phyloP scores from a whole-genome alignment of 1,284 basidiomycete genomes.

The Cystobasidium sp. region DNA sequence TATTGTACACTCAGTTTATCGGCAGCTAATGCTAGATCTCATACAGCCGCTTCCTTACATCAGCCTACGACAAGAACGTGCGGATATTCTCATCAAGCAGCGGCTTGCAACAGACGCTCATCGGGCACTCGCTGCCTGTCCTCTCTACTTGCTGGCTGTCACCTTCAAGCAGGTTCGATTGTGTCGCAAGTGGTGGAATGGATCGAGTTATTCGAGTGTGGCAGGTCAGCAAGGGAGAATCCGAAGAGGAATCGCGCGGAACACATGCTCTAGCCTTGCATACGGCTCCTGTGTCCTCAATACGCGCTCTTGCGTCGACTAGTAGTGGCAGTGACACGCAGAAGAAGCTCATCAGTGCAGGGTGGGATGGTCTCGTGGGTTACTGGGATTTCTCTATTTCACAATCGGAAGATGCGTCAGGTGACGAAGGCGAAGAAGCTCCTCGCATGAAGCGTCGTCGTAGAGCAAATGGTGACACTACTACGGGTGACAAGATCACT shows the following conservation, averaged over 20 bases:
- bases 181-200: conserved; percentile 75
- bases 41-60: conserved; percentile 55
- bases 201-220: conserved; percentile 67
- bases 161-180: conserved; percentile 56
- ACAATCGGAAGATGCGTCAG: conserved; percentile 66
- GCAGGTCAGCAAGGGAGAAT: conserved; percentile 23
- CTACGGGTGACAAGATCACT: conserved; percentile 29
- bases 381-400: conserved; percentile 63
- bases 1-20: neutral
- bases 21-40: neutral
- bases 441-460: conserved; percentile 39
- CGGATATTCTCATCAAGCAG: conserved; percentile 50
- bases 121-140: conserved; percentile 69
- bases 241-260: conserved; percentile 8
- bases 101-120: conserved; percentile 57
- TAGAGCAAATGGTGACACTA: conserved; percentile 37
- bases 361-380: conserved; percentile 79
- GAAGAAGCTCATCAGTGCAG: conserved; percentile 68
- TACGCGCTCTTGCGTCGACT: conserved; percentile 62
- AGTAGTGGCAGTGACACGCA: conserved; percentile 57
- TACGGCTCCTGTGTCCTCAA: conserved; percentile 71
- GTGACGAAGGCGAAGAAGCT: conserved; percentile 61
- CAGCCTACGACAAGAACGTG: conserved; percentile 56
- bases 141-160: conserved; percentile 72
- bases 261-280: conserved; percentile 69